A percentile compares a stretch with the other conserved stretches of the same genome.
These are phyloP conservation scores for Aspergillus unguis DNA, from an alignment of 2,329 filamentous ascomycete species.

Conservation along the genomic window DNA sequence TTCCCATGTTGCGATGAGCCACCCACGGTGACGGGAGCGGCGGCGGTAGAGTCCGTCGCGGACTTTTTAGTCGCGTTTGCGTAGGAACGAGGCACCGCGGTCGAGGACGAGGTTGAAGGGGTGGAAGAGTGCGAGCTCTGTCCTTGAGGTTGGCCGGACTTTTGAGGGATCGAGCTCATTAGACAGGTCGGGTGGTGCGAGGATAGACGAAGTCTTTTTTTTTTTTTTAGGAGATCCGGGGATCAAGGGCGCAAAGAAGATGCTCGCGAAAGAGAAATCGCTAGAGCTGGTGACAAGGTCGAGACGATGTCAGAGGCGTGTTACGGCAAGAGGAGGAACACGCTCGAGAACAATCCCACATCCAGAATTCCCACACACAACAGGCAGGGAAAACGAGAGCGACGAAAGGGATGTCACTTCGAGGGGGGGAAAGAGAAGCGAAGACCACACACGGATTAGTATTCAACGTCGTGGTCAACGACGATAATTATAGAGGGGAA, in stretches of 20 bases:
- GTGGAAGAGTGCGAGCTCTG: conserved; percentile 46
- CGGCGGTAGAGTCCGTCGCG: conserved; percentile 50
- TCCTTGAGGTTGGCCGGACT: conserved; percentile 50
- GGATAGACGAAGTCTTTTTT: conserved; percentile 14
- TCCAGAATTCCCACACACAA: conserved; percentile 17
- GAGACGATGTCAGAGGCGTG: conserved; percentile 20
- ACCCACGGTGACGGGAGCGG: conserved; percentile 53
- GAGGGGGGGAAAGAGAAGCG: conserved; percentile 11
- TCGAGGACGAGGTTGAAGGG: conserved; percentile 41
- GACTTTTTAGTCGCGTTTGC: conserved; percentile 60
- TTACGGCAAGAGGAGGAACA: conserved; percentile 19
- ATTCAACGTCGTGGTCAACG: conserved; percentile 21
- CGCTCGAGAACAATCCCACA: conserved; percentile 21
- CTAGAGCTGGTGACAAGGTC: conserved; percentile 3
- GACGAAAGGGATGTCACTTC: conserved; percentile 12
- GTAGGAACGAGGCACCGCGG: conserved; percentile 56
- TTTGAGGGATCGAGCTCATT: conserved; percentile 59
- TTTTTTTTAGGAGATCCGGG: conserved; percentile 2
- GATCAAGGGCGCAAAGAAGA: conserved; percentile 1
- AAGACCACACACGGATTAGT: conserved; percentile 19
- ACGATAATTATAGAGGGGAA: conserved; percentile 18
- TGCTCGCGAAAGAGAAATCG: conserved; percentile 3
- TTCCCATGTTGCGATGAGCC: conserved; percentile 54
- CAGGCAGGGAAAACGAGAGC: conserved; percentile 9
- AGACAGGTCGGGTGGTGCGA: conserved; percentile 40